Base-by-base conservation (phyloP, 208 protist genomes). In the Leishmania mexicana region DNA sequence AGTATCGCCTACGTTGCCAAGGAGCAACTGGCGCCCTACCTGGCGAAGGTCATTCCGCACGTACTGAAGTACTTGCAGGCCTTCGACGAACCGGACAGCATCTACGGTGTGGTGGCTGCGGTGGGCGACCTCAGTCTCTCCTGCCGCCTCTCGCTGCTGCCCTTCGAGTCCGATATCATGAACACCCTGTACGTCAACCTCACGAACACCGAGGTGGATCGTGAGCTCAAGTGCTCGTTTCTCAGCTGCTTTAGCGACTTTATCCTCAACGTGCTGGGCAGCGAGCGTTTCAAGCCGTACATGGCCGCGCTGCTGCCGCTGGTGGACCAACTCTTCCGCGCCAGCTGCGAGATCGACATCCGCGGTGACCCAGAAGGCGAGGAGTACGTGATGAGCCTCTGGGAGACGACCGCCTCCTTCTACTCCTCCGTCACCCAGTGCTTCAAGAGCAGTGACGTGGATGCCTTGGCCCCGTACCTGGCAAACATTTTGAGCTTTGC, bases 181-280 rank as follows among this genome's bases (percentile, higher is more conserved):
- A 82, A 89, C 70, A 84, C 93, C 40, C 81, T 99, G 35, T 91
- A 99, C 58, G 79, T 83, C 35, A 94, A 94, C 79, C 85, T 98
- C 31, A 51, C 84, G 42, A 94, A 93, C 83, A 84, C 86, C 24
- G 78, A 95, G 31, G 81, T 99, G 15, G 90, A 98, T 76, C 91
- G 93, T 78, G 90, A 95, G 81, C 87, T 99, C n/a, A 99, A 99
- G 90, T 97, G 97, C 79, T 87, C 87, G 31, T 98, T 99, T 79
- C 79, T 99, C 57, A 88, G 89, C 54, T 97, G 93, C 88, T 96
- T 99, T 72, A 98, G 98, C 51, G 99, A 99, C 85, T 96, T 99
- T 62, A 98, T 98, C 7, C 80, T 99, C 11, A 96, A 98, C 75
- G 94, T 99, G 40, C 88, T 95, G n/a, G 87, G 87, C 35, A 92